Percentiles rank a stretch among this genome's conserved stretches.
Conservation (phyloP, 1,139 yeast species). For the Zygosaccharomyces pseudobailii region DNA sequence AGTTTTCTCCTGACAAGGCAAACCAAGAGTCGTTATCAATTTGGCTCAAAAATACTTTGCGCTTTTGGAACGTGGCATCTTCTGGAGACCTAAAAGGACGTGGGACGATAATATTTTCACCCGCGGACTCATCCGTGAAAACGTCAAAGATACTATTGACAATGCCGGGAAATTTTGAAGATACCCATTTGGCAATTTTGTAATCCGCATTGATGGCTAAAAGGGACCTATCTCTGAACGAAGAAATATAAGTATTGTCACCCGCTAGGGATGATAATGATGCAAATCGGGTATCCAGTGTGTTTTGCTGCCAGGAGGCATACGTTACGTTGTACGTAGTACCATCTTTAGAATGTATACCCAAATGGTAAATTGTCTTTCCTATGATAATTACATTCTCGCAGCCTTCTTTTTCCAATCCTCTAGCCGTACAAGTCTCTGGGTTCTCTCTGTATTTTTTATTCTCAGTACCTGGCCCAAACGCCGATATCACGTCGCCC, state of each 20-base stretch:
- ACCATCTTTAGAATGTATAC: conserved; percentile 62
- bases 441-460: conserved; percentile 15
- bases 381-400: conserved; percentile 35
- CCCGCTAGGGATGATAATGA: conserved; percentile 47
- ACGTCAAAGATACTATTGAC: conserved; percentile 34
- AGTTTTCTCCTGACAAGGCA: conserved; percentile 73
- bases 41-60: conserved; percentile 58
- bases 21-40: conserved; percentile 74
- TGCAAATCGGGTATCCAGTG: conserved; percentile 67
- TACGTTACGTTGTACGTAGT: conserved; percentile 83
- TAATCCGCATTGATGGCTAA: conserved; percentile 61
- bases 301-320: conserved; percentile 90
- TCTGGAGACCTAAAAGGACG: conserved; percentile 50
- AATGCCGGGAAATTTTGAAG: conserved; percentile 37
- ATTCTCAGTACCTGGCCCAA: conserved; percentile 46
- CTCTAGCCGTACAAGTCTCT: conserved; percentile 10
- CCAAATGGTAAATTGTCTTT: conserved; percentile 49
- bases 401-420: conserved; percentile 18
- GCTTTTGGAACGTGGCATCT: conserved; percentile 17
- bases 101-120: conserved; percentile 46
- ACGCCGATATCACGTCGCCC: conserved; percentile 71
- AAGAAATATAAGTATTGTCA: conserved; percentile 77
- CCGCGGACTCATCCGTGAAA: conserved; percentile 22
- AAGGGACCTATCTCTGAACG: conserved; percentile 70
- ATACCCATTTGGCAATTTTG: conserved; percentile 77